Evolutionary conservation across 805 yeast genomes (phyloP), one percentile per base, ranked within the genome.

Genomic region (Pichia membranifaciens): DNA sequence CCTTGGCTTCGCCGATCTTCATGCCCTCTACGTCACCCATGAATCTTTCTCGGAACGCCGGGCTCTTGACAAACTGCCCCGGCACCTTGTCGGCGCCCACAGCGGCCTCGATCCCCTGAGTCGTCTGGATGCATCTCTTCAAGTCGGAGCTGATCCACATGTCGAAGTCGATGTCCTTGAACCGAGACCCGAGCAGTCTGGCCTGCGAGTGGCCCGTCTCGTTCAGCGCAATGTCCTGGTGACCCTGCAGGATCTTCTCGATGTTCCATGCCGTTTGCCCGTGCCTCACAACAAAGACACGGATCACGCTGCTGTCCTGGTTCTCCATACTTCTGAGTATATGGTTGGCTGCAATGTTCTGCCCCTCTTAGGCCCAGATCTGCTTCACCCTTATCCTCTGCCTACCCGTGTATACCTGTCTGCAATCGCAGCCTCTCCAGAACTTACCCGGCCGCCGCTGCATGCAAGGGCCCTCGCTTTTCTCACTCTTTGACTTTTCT

Each of bases 11-110:
- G 25, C 60, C 63, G 31, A 86, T 68, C 39, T 72, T 69, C 86
- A 84, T 79, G 2, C 95, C 95, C 62, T 87, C 87, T 25, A 82
- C 82, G 8, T 71, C 74, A 1, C 95, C 96, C 95, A 87, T 85
- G 44, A 69, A 62, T 39, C 95, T 70, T 57, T 87, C 96, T 53
- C 96, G 72, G 21, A 41, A 41, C n/a, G 70, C 67, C 8, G 59
- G 51, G n/a, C 76, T 71, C 33, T 52, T 62, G 18, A 62, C 59
- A 35, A 68, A 58, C 34, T n/a, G 16, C 8, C 22, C 9, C 8
- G 41, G 41, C 5, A 34, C 22, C 12, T 41, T 29, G 12, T 37
- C 41, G 13, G 18, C 18, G 13, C 58, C 58, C 63, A 31, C 57
- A 49, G 34, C 35, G 2, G 57, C 52, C 16, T 68, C 52, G 6